A percentile compares a stretch with the other conserved stretches of the same genome.
Conservation (phyloP, 2,329 filamentous ascomycete species). For the Alternaria triticina region DNA sequence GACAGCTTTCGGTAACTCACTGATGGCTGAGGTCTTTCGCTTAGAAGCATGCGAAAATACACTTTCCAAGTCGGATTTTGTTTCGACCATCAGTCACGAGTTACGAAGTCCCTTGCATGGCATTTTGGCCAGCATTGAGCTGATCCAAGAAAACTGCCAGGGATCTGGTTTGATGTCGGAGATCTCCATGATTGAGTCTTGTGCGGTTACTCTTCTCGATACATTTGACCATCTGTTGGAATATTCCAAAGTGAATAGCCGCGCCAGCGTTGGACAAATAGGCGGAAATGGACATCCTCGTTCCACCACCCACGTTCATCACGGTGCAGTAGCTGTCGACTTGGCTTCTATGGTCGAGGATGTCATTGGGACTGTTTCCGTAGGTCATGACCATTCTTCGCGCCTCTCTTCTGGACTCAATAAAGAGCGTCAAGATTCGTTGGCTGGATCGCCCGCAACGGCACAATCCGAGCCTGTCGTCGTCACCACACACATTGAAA, state of each 20-base stretch:
- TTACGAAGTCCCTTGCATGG: constrained; percentile 54
- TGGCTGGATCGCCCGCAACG: not conserved
- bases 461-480: not conserved
- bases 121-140: constrained; percentile 52
- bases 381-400: constrained; percentile 9
- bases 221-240: constrained; percentile 37
- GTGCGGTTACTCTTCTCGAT: constrained; percentile 57
- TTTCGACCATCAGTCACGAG: constrained; percentile 59
- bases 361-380: constrained; percentile 7
- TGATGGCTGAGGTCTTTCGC: constrained; percentile 53
- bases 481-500: constrained; percentile 10
- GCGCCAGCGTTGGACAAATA: not conserved
- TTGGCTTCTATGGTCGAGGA: constrained; percentile 9
- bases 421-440: not conserved
- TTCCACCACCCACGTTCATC: too few relatives aligned
- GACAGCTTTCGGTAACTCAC: constrained; percentile 17
- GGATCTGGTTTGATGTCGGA: constrained; percentile 49
- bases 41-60: constrained; percentile 44
- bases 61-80: constrained; percentile 57
- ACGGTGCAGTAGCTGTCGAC: not conserved
- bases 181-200: constrained; percentile 56
- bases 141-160: constrained; percentile 52
- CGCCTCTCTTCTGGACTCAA: constrained; percentile 2
- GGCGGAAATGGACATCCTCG: not conserved
- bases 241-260: constrained; percentile 27